Evolutionary conservation across 495 filamentous ascomycete genomes (phyloP), one percentile per base, ranked within the genome.

Genomic region (Penicillium steckii): DNA sequence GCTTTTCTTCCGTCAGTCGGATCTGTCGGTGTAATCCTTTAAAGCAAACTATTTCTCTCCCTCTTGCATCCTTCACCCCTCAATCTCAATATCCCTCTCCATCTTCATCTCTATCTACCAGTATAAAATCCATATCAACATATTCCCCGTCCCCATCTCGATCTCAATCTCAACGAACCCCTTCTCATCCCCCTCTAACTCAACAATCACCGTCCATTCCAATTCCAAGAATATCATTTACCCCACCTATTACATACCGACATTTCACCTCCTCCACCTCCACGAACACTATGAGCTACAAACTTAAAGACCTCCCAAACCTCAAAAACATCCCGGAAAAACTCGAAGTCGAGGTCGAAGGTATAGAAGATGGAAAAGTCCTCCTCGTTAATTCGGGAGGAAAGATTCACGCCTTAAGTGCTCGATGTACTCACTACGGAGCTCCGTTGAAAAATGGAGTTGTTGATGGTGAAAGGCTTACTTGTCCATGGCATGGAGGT

Each of bases 401-500:
- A 52, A 79, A 86, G 51, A 74, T 89, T 26, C 84, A 91, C 63
- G 94, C 92, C 18, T 62, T 92, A 50, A 90, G 87, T 27, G 73
- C 89, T n/a, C 89, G 85, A 44, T 98, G 94, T 71, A 95, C 95
- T 7, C 94, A 97, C 79, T 96, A 93, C 66, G 91, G 88, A 4
- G 94, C 93, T 4, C 95, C 94, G 6, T 73, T 97, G 58, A 84
- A 86, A 55, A 82, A 85, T 42, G 94, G 94, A 29, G 83, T 97
- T 10, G 70, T 97, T 41, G 86, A 88, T 3, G 85, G 91, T 58
- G 94, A 94, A 1, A 74, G 90, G 41, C 70, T 98, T 26, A 95
- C 89, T 13, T 98, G 94, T 67, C 88, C 92, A 1, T 97, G 95
- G 94, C 91, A 96, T 68, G 91, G 91, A 74, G 89, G 89, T 92